Conservation (phyloP, 371 early-diverging fungal species). For the Gilbertella persicaria region DNA sequence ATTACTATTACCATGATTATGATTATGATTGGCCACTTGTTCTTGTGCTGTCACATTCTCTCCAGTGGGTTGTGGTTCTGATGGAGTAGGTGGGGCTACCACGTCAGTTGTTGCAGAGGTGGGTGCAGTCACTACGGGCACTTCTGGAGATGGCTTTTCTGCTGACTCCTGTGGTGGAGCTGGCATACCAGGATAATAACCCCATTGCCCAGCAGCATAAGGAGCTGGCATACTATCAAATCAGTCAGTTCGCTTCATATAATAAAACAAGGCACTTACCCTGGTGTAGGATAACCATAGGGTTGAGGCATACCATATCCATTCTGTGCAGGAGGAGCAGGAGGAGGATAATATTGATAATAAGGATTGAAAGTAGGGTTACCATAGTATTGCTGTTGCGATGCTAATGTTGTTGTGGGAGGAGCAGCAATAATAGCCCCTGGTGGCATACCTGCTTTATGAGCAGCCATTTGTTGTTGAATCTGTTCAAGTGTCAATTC, state of each 20-base stretch:
- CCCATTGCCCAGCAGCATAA: constrained; percentile 4
- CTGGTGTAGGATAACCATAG: constrained; percentile 20
- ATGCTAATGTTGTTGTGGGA: constrained; percentile 21
- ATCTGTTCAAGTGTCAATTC: constrained; percentile 47
- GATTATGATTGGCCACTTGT: constrained; percentile 60
- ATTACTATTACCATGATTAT: constrained; percentile 42
- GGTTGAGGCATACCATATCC: constrained; percentile 1
- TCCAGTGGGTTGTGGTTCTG: background rate
- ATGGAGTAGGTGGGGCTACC: background rate
- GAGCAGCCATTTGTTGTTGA: constrained; percentile 41
- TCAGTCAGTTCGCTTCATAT: constrained; percentile 17
- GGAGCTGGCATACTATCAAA: background rate
- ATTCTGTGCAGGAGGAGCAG: constrained; percentile 9
- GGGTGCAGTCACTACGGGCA: background rate
- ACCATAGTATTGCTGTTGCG: constrained; percentile 4
- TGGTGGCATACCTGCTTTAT: constrained; percentile 32
- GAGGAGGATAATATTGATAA: constrained; percentile 10
- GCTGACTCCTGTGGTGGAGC: background rate
- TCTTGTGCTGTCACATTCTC: constrained; percentile 55
- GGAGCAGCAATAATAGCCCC: constrained; percentile 12
- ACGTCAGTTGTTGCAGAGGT: background rate
- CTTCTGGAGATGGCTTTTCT: background rate
- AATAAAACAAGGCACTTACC: constrained; percentile 39
- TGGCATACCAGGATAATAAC: constrained; percentile 5
- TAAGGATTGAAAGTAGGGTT: constrained; percentile 8